phyloP scores from a whole-genome alignment of 2,329 filamentous ascomycete species.

The Acrocalymma vagum region DNA sequence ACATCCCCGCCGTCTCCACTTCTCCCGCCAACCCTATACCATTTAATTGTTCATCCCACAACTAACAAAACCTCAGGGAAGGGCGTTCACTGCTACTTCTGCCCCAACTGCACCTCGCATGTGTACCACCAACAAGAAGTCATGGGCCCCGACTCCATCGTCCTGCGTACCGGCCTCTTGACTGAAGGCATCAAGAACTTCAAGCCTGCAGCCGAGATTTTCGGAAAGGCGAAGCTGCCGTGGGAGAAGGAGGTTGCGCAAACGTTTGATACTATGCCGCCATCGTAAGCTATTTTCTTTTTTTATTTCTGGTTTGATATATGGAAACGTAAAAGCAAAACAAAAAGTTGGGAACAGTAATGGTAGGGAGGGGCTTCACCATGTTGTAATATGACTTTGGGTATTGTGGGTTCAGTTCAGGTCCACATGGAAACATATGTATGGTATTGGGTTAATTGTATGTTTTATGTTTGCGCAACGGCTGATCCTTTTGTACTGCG shows the following conservation, averaged over 20 bases:
- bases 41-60: neutral
- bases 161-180: slow-evolving; percentile 61
- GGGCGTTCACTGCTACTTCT: slow-evolving; percentile 65
- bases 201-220: slow-evolving; percentile 62
- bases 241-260: slow-evolving; percentile 63
- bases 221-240: slow-evolving; percentile 58
- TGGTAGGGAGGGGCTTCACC: no score
- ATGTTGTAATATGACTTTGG: no score
- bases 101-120: slow-evolving; percentile 64
- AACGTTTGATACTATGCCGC: slow-evolving; percentile 56
- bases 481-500: slow-evolving; percentile 6
- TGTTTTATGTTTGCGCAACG: neutral
- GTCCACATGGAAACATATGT: no score
- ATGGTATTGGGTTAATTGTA: neutral
- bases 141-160: slow-evolving; percentile 59
- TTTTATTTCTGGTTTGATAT: slow-evolving; percentile 28
- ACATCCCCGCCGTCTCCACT: neutral
- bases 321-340: no score
- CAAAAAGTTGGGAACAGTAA: no score
- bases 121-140: slow-evolving; percentile 65
- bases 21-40: neutral
- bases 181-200: slow-evolving; percentile 56
- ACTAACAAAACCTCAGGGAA: slow-evolving; percentile 52
- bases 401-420: no score
- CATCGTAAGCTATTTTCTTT: slow-evolving; percentile 30